phyloP scores from a whole-genome alignment of 2,329 filamentous ascomycete genomes.

The Raffaelea albimanens region DNA sequence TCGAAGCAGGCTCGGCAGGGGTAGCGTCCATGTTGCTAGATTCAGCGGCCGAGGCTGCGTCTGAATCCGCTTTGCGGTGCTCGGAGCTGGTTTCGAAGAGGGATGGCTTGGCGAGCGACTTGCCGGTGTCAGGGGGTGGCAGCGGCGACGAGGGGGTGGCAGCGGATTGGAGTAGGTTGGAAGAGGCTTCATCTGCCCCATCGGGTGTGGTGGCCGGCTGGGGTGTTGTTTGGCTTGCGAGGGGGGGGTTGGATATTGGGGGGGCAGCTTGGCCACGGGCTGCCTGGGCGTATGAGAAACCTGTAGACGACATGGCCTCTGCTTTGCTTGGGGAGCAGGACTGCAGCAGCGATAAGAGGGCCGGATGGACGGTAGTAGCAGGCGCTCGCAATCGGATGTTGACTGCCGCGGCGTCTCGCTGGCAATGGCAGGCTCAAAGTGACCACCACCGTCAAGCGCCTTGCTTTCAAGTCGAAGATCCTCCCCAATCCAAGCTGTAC shows the following conservation, averaged over 20 bases:
- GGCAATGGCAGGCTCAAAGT: not conserved
- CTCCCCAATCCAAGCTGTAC: conserved; percentile 1
- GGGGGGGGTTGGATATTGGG: conserved; percentile 26
- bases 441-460: conserved; percentile 6
- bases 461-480: not conserved
- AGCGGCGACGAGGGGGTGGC: not conserved
- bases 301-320: conserved; percentile 39
- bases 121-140: conserved; percentile 9
- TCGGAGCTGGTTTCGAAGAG: conserved; percentile 1
- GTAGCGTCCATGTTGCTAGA: conserved; percentile 24
- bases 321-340: too few relatives aligned
- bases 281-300: conserved; percentile 92
- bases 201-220: conserved; percentile 22
- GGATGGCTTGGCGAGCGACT: not conserved
- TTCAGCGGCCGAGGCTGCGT: conserved; percentile 17
- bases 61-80: conserved; percentile 13
- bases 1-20: conserved; percentile 15
- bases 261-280: conserved; percentile 64
- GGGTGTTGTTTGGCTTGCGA: conserved; percentile 16
- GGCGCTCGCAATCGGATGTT: not conserved
- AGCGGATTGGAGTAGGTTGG: not conserved
- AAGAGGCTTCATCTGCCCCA: conserved; percentile 24
- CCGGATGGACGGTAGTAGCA: not conserved
- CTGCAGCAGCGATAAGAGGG: too few relatives aligned
- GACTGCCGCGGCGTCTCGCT: not conserved